Evolutionary conservation across 495 filamentous ascomycete genomes (phyloP).

Genomic region (Gamarada debralockiae): DNA sequence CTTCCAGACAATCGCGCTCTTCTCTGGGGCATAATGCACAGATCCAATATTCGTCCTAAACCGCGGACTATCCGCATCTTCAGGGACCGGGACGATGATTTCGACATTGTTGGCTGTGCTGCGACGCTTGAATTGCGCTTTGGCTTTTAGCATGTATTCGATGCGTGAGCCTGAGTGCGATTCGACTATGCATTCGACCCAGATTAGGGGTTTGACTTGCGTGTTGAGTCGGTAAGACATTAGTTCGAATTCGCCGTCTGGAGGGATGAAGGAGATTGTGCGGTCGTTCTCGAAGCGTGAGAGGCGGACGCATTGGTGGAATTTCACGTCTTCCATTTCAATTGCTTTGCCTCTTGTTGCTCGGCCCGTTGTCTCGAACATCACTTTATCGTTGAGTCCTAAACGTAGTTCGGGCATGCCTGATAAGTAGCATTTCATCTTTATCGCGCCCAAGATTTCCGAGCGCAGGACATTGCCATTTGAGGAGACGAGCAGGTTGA

Average conservation of each 20-base stretch:
- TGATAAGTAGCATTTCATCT: constrained; percentile 99
- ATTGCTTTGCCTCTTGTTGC: constrained; percentile 95
- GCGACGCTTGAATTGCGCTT: constrained; percentile 96
- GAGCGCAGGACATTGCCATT: constrained; percentile 95
- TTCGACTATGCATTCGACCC: constrained; percentile 98
- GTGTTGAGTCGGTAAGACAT: constrained; percentile 99
- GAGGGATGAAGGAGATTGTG: constrained; percentile 98
- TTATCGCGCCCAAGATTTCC: constrained; percentile 95
- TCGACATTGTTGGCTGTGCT: constrained; percentile 99
- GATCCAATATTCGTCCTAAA: constrained; percentile 97
- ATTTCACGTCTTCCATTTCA: constrained; percentile 99
- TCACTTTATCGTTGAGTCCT: constrained; percentile 97
- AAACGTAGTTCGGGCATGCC: constrained; percentile 97
- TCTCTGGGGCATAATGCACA: constrained; percentile 98
- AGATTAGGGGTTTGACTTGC: constrained; percentile 96
- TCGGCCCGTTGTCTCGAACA: constrained; percentile 98
- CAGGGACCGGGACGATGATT: constrained; percentile 94
- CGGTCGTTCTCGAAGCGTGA: constrained; percentile 97
- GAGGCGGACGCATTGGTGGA: constrained; percentile 96
- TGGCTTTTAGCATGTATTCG: constrained; percentile 98
- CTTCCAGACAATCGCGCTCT: constrained; percentile 98
- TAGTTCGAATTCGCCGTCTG: constrained; percentile 97
- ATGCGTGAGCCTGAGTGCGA: constrained; percentile 91
- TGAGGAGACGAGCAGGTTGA: constrained; percentile 92
- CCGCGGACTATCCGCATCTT: constrained; percentile 93